These are phyloP conservation scores for Lablab purpureus DNA, from an alignment of 306 rosid genomes.

Conservation along the genomic window DNA sequence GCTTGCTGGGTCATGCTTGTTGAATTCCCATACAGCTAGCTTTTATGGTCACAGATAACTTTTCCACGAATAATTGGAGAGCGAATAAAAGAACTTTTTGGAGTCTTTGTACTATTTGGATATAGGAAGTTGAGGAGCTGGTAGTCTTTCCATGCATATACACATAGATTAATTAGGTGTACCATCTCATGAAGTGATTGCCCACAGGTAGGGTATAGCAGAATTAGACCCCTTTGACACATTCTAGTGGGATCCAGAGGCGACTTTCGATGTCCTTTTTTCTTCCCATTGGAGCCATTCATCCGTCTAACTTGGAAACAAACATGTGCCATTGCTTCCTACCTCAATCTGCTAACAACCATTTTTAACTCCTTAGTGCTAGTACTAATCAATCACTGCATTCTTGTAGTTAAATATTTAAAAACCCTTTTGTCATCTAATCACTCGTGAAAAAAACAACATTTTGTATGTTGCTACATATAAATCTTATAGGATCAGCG, in stretches of 20 bases:
- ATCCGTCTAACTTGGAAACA: constrained; percentile 18
- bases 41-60: constrained; percentile 51
- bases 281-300: neutral
- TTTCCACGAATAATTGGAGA: constrained; percentile 51
- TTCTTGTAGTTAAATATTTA: neutral
- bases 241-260: constrained; percentile 44
- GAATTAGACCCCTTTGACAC: constrained; percentile 44
- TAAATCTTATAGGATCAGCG: too few species aligned
- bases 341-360: neutral
- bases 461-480: neutral
- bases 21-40: constrained; percentile 59
- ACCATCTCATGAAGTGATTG: constrained; percentile 36
- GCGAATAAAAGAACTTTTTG: constrained; percentile 33
- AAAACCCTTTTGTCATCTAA: constrained; percentile 2
- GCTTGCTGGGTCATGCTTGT: constrained; percentile 52
- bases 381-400: neutral
- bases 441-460: neutral
- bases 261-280: constrained; percentile 26
- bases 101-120: constrained; percentile 43
- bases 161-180: constrained; percentile 12
- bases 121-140: constrained; percentile 37
- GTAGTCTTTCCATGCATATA: constrained; percentile 40
- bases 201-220: constrained; percentile 24
- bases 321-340: constrained; percentile 12
- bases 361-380: neutral